Evolutionary conservation across 441 rosid species (phyloP).

Genomic region (Brassica hybrid): DNA sequence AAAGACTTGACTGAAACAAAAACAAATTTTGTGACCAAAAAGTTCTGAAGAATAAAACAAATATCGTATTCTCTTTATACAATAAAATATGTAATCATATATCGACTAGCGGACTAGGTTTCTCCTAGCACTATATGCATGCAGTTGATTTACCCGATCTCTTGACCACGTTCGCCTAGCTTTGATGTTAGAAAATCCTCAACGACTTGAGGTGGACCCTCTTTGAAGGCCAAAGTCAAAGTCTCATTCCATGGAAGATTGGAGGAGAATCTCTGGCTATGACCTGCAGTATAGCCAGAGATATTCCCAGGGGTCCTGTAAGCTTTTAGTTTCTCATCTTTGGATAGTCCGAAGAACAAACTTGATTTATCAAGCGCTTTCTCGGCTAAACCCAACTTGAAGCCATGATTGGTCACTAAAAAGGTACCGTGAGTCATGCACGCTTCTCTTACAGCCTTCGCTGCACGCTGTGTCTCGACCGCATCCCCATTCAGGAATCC

Average conservation of each 20-base stretch:
- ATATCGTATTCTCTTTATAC: background rate
- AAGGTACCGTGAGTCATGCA: slow-evolving; percentile 59
- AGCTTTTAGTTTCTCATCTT: slow-evolving; percentile 38
- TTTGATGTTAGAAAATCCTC: slow-evolving; percentile 43
- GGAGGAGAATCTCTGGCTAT: slow-evolving; percentile 48
- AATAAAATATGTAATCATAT: background rate
- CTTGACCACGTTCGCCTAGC: slow-evolving; percentile 45
- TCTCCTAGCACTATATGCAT: background rate
- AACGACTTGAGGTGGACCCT: slow-evolving; percentile 28
- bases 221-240: slow-evolving; percentile 45
- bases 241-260: slow-evolving; percentile 68
- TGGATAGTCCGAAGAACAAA: slow-evolving; percentile 45
- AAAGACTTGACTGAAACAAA: slow-evolving; percentile 43
- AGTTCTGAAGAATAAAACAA: background rate
- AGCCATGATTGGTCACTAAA: slow-evolving; percentile 56
- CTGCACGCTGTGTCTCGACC: slow-evolving; percentile 39
- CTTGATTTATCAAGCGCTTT: slow-evolving; percentile 40
- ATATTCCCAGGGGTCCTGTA: slow-evolving; percentile 37
- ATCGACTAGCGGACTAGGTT: background rate
- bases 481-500: slow-evolving; percentile 48
- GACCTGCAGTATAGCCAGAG: slow-evolving; percentile 54
- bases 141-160: slow-evolving; percentile 45
- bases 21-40: background rate
- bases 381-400: slow-evolving; percentile 41
- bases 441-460: slow-evolving; percentile 39